These are phyloP conservation scores for Clonostachys solani DNA, from an alignment of 2,329 filamentous ascomycete genomes.

Conservation along the genomic window DNA sequence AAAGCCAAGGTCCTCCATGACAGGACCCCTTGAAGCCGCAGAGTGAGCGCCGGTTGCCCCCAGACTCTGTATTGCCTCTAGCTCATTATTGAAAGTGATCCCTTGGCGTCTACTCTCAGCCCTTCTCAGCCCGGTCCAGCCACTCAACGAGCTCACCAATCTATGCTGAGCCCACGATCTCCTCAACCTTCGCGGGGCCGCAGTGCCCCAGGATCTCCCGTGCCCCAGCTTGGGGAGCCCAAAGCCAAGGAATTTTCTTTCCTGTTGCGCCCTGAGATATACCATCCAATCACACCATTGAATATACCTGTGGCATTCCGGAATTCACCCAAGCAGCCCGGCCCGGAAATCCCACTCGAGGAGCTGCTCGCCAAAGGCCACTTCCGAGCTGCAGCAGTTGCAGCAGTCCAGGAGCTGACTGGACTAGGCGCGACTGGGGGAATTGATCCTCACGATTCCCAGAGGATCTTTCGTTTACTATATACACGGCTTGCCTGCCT, in stretches of 20 bases:
- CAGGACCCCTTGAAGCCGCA: slow-evolving; percentile 71
- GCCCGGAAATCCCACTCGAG: slow-evolving; percentile 59
- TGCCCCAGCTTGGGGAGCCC: slow-evolving; percentile 20
- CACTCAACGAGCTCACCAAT: neutral
- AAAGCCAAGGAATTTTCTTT: slow-evolving; percentile 69
- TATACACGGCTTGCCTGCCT: slow-evolving; percentile 81
- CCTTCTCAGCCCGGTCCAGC: slow-evolving; percentile 13
- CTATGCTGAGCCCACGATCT: slow-evolving; percentile 7
- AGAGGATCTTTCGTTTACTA: slow-evolving; percentile 69
- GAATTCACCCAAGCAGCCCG: slow-evolving; percentile 59
- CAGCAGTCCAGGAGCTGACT: slow-evolving; percentile 59
- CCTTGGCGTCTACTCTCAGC: slow-evolving; percentile 20
- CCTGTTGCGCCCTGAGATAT: slow-evolving; percentile 75
- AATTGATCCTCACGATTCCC: slow-evolving; percentile 50
- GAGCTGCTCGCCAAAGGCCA: slow-evolving; percentile 68
- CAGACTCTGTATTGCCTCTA: neutral
- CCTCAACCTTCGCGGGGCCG: neutral
- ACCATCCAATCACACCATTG: slow-evolving; percentile 70
- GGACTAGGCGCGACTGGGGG: slow-evolving; percentile 36
- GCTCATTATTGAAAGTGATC: neutral
- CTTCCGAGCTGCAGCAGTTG: slow-evolving; percentile 74
- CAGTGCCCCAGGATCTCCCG: slow-evolving; percentile 11
- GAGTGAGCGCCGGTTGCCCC: slow-evolving; percentile 50
- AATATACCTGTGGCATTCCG: slow-evolving; percentile 63
- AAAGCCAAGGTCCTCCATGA: slow-evolving; percentile 56